Evolutionary conservation across 441 rosid species (phyloP).

Genomic region (Croton setiger): DNA sequence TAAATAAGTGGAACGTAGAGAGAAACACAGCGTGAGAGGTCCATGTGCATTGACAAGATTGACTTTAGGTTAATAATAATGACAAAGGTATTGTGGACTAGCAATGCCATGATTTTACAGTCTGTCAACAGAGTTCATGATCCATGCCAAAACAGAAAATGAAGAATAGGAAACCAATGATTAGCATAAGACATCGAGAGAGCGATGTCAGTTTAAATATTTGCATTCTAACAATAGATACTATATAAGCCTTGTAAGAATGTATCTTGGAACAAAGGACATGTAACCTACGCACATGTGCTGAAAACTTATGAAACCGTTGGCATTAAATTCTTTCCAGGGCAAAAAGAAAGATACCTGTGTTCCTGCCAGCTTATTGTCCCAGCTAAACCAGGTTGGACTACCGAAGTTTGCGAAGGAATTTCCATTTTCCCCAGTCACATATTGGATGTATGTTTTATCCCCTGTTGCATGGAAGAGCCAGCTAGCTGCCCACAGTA

Average conservation of each 20-base stretch:
- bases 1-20: not conserved
- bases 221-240: not conserved
- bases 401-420: constrained; percentile 69
- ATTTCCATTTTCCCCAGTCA: constrained; percentile 49
- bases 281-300: not conserved
- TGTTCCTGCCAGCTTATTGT: constrained; percentile 86
- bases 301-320: not conserved
- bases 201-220: not conserved
- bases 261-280: not conserved
- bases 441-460: constrained; percentile 64
- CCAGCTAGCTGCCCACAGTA: constrained; percentile 95
- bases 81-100: not conserved
- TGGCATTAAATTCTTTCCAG: not conserved
- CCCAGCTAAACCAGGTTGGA: constrained; percentile 98
- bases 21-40: not conserved
- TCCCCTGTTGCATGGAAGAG: constrained; percentile 87
- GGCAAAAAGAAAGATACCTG: constrained; percentile 49
- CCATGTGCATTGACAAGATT: not conserved
- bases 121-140: not conserved
- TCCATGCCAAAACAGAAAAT: not conserved
- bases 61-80: not conserved
- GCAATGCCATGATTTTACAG: not conserved
- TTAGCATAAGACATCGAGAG: not conserved
- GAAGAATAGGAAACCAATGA: not conserved
- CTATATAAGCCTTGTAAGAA: not conserved